Percentiles rank a stretch among this genome's conserved stretches.
phyloP scores from a whole-genome alignment of 2,329 filamentous ascomycete species.

The Arthrobotrys megalospora region DNA sequence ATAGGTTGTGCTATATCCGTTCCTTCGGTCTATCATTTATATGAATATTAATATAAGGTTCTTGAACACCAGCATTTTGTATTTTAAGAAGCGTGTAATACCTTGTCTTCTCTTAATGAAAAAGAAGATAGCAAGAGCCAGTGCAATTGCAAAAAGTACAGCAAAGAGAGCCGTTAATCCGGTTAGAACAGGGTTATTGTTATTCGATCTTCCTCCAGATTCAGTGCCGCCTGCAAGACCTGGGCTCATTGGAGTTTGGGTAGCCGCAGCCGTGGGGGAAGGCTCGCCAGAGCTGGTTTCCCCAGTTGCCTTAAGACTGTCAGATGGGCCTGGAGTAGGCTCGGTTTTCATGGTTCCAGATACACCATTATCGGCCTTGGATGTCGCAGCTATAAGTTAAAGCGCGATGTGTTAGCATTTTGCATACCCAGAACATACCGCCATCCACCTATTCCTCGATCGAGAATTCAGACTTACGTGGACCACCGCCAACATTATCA shows the following conservation, averaged over 20 bases:
- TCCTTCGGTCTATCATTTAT: conserved; percentile 33
- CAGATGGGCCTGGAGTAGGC: too few relatives aligned
- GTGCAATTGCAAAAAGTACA: conserved; percentile 48
- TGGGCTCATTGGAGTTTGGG: neutral
- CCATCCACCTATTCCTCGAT: too few relatives aligned
- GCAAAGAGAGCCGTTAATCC: conserved; percentile 43
- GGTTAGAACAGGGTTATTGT: conserved; percentile 16
- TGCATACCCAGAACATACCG: too few relatives aligned
- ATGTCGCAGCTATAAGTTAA: too few relatives aligned
- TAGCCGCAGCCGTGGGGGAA: neutral
- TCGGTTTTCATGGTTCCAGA: too few relatives aligned
- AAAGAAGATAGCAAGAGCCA: conserved; percentile 47
- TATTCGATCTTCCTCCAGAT: conserved; percentile 4
- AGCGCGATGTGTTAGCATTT: too few relatives aligned
- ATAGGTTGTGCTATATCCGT: conserved; percentile 44
- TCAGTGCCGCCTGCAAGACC: neutral
- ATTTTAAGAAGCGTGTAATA: conserved; percentile 6
- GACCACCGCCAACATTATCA: too few relatives aligned
- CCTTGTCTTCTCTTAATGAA: conserved; percentile 56
- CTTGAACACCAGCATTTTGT: neutral
- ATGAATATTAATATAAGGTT: conserved; percentile 18
- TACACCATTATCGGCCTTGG: too few relatives aligned
- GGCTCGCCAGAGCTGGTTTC: too few relatives aligned
- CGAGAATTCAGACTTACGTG: too few relatives aligned
- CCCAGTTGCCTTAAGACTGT: too few relatives aligned